Evolutionary conservation across 2,329 filamentous ascomycete species (phyloP).

Genomic region (Nigrograna mackinnonii): DNA sequence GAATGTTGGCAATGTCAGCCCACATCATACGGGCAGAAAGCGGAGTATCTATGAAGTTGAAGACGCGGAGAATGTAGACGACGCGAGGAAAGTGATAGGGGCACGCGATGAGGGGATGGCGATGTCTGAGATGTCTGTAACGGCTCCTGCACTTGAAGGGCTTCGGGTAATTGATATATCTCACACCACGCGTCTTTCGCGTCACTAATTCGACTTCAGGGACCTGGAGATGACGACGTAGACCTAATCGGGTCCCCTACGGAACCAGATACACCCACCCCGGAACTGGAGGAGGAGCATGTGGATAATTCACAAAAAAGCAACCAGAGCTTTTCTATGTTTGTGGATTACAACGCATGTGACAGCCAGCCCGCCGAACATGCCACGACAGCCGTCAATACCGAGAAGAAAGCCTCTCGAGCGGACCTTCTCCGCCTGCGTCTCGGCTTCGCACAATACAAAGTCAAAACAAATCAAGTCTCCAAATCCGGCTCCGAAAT

Average conservation of each 20-base stretch:
- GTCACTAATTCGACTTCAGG: constrained; percentile 24
- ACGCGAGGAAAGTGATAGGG: constrained; percentile 28
- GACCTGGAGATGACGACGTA: constrained; percentile 22
- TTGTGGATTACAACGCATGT: constrained; percentile 51
- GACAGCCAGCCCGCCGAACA: constrained; percentile 43
- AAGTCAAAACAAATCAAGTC: constrained; percentile 73
- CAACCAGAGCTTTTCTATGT: constrained; percentile 49
- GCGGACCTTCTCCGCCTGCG: constrained; percentile 69
- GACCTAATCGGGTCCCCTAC: constrained; percentile 29
- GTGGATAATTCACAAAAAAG: constrained; percentile 34
- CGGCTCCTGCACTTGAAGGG: constrained; percentile 24
- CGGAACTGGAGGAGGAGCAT: constrained; percentile 17
- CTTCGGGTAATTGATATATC: constrained; percentile 25
- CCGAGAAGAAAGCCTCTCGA: constrained; percentile 49
- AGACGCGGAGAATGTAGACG: constrained; percentile 26
- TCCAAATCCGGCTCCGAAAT: constrained; percentile 66
- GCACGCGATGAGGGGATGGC: constrained; percentile 18
- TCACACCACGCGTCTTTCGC: constrained; percentile 15
- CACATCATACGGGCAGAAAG: constrained; percentile 33
- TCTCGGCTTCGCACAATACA: constrained; percentile 74
- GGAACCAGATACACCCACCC: constrained; percentile 34
- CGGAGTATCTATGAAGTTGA: constrained; percentile 40
- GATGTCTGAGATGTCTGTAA: constrained; percentile 13
- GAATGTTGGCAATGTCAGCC: constrained; percentile 22
- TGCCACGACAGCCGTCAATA: constrained; percentile 1